Evolutionary conservation across 1,284 basidiomycete genomes (phyloP).

Genomic region (Cystobasidium slooffiae): DNA sequence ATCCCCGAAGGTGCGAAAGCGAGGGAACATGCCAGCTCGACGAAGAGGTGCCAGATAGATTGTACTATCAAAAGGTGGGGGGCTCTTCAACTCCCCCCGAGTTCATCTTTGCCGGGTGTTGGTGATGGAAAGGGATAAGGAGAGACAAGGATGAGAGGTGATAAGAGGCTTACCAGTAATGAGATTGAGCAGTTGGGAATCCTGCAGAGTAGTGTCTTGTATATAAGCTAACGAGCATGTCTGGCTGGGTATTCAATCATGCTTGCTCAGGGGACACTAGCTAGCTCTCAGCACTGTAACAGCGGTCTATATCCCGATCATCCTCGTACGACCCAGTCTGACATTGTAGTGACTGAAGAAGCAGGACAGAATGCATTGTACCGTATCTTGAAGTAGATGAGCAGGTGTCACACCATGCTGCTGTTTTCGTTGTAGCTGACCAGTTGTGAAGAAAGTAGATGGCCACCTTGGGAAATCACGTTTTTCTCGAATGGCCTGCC

Average conservation of each 20-base stretch:
- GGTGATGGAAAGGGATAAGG: not conserved
- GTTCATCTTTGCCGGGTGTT: slow-evolving; percentile 41
- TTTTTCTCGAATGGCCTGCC: not conserved
- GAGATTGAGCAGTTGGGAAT: not conserved
- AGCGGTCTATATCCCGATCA: no score
- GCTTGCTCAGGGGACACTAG: no score
- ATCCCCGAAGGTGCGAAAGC: not conserved
- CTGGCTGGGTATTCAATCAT: no score
- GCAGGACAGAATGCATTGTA: no score
- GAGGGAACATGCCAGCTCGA: slow-evolving; percentile 14
- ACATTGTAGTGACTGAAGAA: no score
- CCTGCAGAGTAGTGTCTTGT: not conserved
- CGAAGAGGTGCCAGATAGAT: slow-evolving; percentile 43
- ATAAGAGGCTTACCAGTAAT: slow-evolving; percentile 9
- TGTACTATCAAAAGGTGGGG: slow-evolving; percentile 30
- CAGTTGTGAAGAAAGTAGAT: no score
- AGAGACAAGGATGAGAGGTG: not conserved
- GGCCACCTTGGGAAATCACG: no score
- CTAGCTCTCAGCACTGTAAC: no score
- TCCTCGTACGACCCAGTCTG: no score
- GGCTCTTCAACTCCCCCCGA: slow-evolving; percentile 42
- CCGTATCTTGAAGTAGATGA: no score
- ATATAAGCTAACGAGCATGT: not conserved
- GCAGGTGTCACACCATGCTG: no score
- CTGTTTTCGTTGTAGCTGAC: no score